Base-by-base conservation (phyloP, 139 green algal genomes). In the Microglena sp. region DNA sequence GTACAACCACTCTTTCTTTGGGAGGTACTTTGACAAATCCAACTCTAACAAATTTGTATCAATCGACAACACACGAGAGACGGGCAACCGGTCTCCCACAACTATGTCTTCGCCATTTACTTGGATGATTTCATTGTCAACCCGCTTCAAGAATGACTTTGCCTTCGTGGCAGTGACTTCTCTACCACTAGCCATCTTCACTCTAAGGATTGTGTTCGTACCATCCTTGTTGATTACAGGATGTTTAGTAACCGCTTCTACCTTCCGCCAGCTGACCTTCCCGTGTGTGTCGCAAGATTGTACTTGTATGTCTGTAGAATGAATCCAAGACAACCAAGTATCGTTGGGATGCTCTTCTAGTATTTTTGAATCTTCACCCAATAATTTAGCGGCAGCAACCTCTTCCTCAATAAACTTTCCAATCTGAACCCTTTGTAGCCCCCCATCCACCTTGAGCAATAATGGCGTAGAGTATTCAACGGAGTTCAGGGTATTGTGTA, bases 131-230 rank as follows among this genome's bases (percentile, higher is more conserved):
- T 56, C 35, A 40, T 66, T 66, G 60, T 36, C 35, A 3, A 27
- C 2, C n/a, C 60, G 60, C 36, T 27, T 56, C 6, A 66, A 26
- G 60, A 66, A 66, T 26, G 18, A 43, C 36, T 66, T 33, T 36
- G 6, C 60, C 36, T 66, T 66, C 36, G 60, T 66, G 24, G 60
- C 60, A n/a, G 36, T 44, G 60, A 66, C 60, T 26, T 55, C 35
- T 7, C 60, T 36, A n/a, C 60, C 60, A 7, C 5, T 57, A 27
- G 4, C 3, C 5, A 40, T 66, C 6, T 4, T 56, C 6, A 66
- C 60, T 4, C 28, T 22, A 4, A 64, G 8, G 33, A 64, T 32
- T 5, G 58, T 64, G 32, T 50, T 26, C 6, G 35, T 57, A 26
- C 35, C 36, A n/a, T 57, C 36, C 60, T 66, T 4, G 60, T 66